Base-by-base conservation (phyloP, 768 basidiomycete genomes). In the Nidula microcarpa region DNA sequence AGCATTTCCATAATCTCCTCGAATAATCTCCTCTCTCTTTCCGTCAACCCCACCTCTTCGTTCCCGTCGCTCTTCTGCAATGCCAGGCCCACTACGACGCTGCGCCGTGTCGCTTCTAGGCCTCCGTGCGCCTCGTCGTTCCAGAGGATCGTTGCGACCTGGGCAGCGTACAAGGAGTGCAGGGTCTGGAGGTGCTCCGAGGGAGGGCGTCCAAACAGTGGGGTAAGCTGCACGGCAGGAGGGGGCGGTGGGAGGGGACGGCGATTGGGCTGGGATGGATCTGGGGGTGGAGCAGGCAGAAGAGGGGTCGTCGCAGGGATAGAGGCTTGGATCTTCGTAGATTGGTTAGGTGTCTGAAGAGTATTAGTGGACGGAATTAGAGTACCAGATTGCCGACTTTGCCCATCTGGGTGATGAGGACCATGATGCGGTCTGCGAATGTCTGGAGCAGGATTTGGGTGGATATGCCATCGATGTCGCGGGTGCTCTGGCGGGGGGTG, bases 371-470 rank as follows among this genome's bases (percentile, higher is more conserved):
- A 53, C 41, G 34, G 23, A 50, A 32, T 13, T 43, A 44, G 60
- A 71, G 67, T 64, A 96, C 94, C 72, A 98, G 65, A 63, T 79
- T 85, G 52, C 95, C 95, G 10, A 96, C 87, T 80, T 94, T 95
- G 37, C 91, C 90, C 55, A 92, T 66, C 68, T 98, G 95, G 1
- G 93, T 94, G 50, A 98, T 77, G 18, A 97, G 75, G n/a, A 97
- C 85, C 16, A 98, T 74, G 10, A 84, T 73, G 23, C 92, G 80
- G 70, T 98, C 95, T 50, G 81, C 79, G 65, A 84, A 98, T 0
- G 75, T 73, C 61, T 97, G 93, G 6, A 95, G 65, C 44, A 94
- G 58, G 13, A 97, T 70, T 51, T 95, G 86, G 2, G 92, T 97
- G 14, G 65, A 68, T 10, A 76, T 68, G 10, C 82, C 88, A 43